These are phyloP conservation scores for Saccharomyces pastorianus DNA, from an alignment of 1,139 yeast species.

Conservation along the genomic window DNA sequence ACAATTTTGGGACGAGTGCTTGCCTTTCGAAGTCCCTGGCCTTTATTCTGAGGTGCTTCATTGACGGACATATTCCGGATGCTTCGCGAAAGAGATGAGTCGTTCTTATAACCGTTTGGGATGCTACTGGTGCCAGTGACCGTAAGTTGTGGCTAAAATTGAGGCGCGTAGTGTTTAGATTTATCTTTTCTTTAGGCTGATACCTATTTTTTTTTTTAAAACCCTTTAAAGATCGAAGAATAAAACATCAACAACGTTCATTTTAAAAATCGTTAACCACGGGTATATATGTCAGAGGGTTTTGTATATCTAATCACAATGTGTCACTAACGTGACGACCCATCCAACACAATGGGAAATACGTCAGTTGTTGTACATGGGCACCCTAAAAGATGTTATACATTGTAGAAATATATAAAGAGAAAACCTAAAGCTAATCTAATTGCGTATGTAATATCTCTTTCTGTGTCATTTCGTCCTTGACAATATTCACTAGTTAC, in stretches of 20 bases:
- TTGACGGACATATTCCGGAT: background rate
- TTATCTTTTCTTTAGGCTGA: background rate
- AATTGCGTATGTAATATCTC: background rate
- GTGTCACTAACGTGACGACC: background rate
- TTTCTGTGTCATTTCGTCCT: background rate
- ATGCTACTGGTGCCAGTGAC: background rate
- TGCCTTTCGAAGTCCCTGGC: background rate
- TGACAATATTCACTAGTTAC: background rate
- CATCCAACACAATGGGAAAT: background rate
- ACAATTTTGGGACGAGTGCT: background rate
- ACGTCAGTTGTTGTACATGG: background rate
- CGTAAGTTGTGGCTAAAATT: background rate
- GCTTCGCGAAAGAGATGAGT: background rate
- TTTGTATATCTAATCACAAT: background rate
- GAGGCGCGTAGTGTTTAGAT: background rate
- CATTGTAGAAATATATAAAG: background rate
- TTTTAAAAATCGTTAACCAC: background rate
- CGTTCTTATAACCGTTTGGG: background rate
- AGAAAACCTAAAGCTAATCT: background rate
- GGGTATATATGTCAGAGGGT: background rate
- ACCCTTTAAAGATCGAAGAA: background rate
- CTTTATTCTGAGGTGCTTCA: background rate
- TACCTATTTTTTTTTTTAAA: background rate
- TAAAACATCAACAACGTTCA: background rate
- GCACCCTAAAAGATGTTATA: background rate